Evolutionary conservation across 495 filamentous ascomycete species (phyloP).

Genomic region (Recurvomyces mirabilis): DNA sequence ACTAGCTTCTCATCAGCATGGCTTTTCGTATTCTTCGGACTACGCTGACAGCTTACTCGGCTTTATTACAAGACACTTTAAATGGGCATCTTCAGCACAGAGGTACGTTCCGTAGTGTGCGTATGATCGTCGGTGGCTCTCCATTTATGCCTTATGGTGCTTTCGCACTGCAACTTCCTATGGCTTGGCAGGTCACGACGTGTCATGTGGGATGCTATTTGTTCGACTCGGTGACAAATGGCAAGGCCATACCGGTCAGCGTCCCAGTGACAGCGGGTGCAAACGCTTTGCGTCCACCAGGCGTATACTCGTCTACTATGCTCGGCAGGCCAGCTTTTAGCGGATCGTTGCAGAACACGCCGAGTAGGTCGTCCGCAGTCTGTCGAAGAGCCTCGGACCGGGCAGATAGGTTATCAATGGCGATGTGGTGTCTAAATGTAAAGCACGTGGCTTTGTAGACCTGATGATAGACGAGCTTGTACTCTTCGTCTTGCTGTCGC

Average conservation of each 20-base stretch:
- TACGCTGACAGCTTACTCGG: not conserved
- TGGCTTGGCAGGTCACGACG: too few species aligned
- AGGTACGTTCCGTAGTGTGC: not conserved
- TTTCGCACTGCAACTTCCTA: not conserved
- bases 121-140: too few species aligned
- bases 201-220: too few species aligned
- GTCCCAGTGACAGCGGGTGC: too few species aligned
- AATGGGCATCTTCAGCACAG: not conserved
- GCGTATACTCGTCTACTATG: slow-evolving; percentile 10
- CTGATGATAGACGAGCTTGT: slow-evolving; percentile 55
- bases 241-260: too few species aligned
- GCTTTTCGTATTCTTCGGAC: not conserved
- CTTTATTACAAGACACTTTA: not conserved
- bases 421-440: slow-evolving; percentile 41
- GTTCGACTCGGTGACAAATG: too few species aligned
- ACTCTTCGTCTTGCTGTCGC: slow-evolving; percentile 37
- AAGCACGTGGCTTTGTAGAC: slow-evolving; percentile 51
- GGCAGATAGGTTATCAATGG: slow-evolving; percentile 19
- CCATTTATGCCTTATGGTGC: too few species aligned
- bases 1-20: not conserved
- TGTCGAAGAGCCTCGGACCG: slow-evolving; percentile 28
- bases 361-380: slow-evolving; percentile 34
- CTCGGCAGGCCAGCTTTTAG: slow-evolving; percentile 8
- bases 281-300: slow-evolving; percentile 16
- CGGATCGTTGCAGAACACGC: slow-evolving; percentile 35